Evolutionary conservation across 2,329 filamentous ascomycete species (phyloP), one percentile per base, ranked within the genome.

Genomic region (Didymellaceae sp.): DNA sequence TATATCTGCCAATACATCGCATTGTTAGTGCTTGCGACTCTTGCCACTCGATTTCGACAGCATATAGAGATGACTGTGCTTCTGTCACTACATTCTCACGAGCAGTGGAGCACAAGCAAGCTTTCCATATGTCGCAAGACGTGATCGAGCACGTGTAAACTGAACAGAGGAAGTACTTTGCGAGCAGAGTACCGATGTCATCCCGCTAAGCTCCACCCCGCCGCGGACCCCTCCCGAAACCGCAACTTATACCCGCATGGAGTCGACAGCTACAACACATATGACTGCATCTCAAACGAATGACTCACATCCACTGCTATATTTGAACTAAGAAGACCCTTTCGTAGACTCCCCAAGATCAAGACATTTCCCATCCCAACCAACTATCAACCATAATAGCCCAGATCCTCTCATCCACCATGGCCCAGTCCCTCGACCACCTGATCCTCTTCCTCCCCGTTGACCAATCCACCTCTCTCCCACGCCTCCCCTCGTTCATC

Each of bases 381-480:
- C n/a, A n/a, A n/a, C n/a, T n/a, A n/a, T 13, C 26, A 28, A 28
- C 5, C 4, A 13, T 5, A 28, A 28, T 9, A 28, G 26, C 22
- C 6, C 22, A 25, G 10, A 10, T 6, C 6, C n/a, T 28, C 26
- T 8, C 17, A 26, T 11, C 22, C 4, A 16, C 24, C 14, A 45
- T 45, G 42, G n/a, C 42, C 4, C 48, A 52, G n/a, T 24, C 71
- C 30, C 71, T 88, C 11, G 86, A 89, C 68, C 86, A 89, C 63
- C 78, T 88, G 46, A 82, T 88, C 55, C 76, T 89, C 45, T 78
- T 88, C 2, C 72, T 88, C 3, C 81, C 86, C 0, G 75, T 81
- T 80, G 1, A 77, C 80, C 75, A 78, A 17, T 72, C 85, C 4
- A 57, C 68, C 2, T 61, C 73, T 75, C 50, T 62, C 11, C 68